phyloP scores from a whole-genome alignment of 306 rosid genomes.

The Ziziphus jujuba region DNA sequence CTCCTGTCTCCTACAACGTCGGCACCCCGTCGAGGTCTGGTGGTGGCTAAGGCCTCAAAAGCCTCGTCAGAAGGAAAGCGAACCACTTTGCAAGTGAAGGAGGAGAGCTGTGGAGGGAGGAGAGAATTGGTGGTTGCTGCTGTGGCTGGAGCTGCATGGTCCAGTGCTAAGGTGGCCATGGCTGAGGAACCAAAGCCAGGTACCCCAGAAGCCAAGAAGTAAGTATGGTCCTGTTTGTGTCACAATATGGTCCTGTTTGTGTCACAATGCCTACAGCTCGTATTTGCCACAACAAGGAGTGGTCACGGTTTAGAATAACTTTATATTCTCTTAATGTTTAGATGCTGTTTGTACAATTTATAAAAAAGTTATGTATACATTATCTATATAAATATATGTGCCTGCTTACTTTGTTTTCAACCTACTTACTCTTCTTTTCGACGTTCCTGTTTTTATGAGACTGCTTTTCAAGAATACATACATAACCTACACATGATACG shows the following conservation, averaged over 20 bases:
- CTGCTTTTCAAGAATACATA: too few relatives aligned
- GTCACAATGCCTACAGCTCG: conserved; percentile 70
- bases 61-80: conserved; percentile 35
- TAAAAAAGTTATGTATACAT: conserved; percentile 13
- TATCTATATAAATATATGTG: not conserved
- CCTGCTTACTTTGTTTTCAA: not conserved
- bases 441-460: too few relatives aligned
- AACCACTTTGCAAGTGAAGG: conserved; percentile 26
- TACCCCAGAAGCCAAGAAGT: conserved; percentile 48
- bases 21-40: conserved; percentile 21
- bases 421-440: conserved; percentile 10
- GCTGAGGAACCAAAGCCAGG: conserved; percentile 59
- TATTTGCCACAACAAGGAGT: conserved; percentile 42
- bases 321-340: not conserved
- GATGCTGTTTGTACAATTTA: conserved; percentile 21
- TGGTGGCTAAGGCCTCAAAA: conserved; percentile 49
- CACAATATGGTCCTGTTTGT: conserved; percentile 50
- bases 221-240: conserved; percentile 56
- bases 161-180: conserved; percentile 49
- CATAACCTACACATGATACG: too few relatives aligned
- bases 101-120: conserved; percentile 45
- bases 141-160: conserved; percentile 40
- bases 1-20: conserved; percentile 4
- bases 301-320: not conserved
- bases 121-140: conserved; percentile 53